A percentile compares a stretch with the other conserved stretches of the same genome.
Evolutionary conservation across 257 asterid species (phyloP).

Genomic region (Forsythia viridissima): DNA sequence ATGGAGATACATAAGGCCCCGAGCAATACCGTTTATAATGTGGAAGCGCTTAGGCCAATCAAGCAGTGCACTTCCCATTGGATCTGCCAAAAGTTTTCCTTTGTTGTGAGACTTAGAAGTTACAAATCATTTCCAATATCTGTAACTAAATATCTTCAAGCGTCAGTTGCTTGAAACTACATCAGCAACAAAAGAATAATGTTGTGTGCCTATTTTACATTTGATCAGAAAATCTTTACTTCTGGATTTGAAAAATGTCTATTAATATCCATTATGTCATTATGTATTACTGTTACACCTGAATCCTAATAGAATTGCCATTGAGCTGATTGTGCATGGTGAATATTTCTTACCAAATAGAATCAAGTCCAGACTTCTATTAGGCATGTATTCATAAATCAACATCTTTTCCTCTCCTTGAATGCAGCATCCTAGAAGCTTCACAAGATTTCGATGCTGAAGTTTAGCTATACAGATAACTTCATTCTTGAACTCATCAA

Average conservation of each 20-base stretch:
- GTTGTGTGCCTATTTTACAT: no score
- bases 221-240: no score
- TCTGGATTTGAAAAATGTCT: no score
- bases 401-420: slow-evolving; percentile 25
- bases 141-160: no score
- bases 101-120: background rate
- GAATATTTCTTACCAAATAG: background rate
- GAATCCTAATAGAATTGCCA: background rate
- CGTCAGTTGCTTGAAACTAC: no score
- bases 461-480: slow-evolving; percentile 24
- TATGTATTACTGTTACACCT: background rate
- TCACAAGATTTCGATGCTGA: slow-evolving; percentile 25
- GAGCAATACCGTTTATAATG: slow-evolving; percentile 42
- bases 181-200: no score
- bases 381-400: slow-evolving; percentile 29
- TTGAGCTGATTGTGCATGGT: background rate
- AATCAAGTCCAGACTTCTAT: slow-evolving; percentile 20
- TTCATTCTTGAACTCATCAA: slow-evolving; percentile 30
- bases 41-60: slow-evolving; percentile 52
- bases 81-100: slow-evolving; percentile 28
- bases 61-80: slow-evolving; percentile 19
- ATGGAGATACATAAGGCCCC: slow-evolving; percentile 59
- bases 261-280: background rate
- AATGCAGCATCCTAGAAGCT: slow-evolving; percentile 23
- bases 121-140: no score